Conservation (phyloP, 805 yeast species). For the Starmera pachycereana region DNA sequence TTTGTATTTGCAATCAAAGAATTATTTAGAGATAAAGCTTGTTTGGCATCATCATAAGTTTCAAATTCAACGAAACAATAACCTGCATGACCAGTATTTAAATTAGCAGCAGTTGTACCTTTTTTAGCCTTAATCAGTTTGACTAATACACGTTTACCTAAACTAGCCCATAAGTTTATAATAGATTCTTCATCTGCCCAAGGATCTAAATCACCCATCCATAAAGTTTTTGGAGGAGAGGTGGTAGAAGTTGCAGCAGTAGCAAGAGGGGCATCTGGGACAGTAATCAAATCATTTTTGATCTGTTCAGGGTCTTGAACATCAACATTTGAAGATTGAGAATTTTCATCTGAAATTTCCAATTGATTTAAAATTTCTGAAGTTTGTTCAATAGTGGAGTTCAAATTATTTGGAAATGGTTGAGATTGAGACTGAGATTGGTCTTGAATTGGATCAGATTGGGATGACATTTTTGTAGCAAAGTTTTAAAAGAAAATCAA, state of each 20-base stretch:
- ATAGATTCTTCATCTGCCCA: constrained; percentile 60
- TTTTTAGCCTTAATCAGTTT: constrained; percentile 51
- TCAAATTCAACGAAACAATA: constrained; percentile 75
- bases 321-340: no score
- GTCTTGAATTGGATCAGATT: no score
- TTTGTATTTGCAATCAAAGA: constrained; percentile 50
- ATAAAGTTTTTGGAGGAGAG: constrained; percentile 56
- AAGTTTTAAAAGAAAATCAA: no score
- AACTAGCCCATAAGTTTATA: constrained; percentile 47
- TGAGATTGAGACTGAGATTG: no score
- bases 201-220: constrained; percentile 88
- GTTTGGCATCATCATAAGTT: constrained; percentile 56
- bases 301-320: no score
- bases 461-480: no score
- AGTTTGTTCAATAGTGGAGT: no score
- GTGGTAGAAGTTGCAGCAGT: constrained; percentile 36
- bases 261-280: constrained; percentile 46
- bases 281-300: constrained; percentile 3
- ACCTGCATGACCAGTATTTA: constrained; percentile 39
- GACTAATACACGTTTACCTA: constrained; percentile 48
- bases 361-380: no score
- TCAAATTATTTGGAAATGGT: no score
- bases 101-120: constrained; percentile 24
- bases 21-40: constrained; percentile 59
- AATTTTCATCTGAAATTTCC: no score